Conservation (phyloP, 2,329 filamentous ascomycete genomes). For the Knufia petricola region DNA sequence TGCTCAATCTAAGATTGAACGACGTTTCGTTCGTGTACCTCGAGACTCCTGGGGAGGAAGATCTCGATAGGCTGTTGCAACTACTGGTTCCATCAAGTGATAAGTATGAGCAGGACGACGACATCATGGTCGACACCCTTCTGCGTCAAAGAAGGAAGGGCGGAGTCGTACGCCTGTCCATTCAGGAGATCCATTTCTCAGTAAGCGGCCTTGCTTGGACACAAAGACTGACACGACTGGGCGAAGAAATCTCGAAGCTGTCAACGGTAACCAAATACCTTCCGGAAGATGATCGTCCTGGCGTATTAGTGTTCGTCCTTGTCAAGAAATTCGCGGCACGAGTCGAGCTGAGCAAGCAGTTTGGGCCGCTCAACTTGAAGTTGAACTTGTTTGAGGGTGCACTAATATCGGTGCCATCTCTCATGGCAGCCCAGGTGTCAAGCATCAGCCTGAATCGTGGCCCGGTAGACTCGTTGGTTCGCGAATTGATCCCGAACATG, state of each 20-base stretch:
- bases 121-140: constrained; percentile 89
- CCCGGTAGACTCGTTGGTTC: constrained; percentile 60
- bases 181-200: constrained; percentile 55
- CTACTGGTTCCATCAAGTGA: constrained; percentile 87
- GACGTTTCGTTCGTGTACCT: constrained; percentile 66
- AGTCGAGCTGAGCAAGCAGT: constrained; percentile 55
- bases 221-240: constrained; percentile 58
- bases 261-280: constrained; percentile 88
- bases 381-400: constrained; percentile 58
- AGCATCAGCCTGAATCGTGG: constrained; percentile 55
- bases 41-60: constrained; percentile 61
- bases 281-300: constrained; percentile 88
- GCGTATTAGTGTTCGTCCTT: constrained; percentile 64
- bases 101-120: constrained; percentile 79
- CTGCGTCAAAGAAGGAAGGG: constrained; percentile 79
- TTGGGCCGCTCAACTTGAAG: constrained; percentile 56
- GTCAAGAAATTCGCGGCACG: constrained; percentile 54
- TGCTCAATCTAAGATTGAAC: constrained; percentile 53
- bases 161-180: constrained; percentile 61
- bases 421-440: constrained; percentile 68
- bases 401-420: constrained; percentile 74
- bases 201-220: constrained; percentile 57
- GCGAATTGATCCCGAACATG: constrained; percentile 42
- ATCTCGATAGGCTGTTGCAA: constrained; percentile 71
- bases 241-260: constrained; percentile 69